Evolutionary conservation across 495 filamentous ascomycete genomes (phyloP), one percentile per base, ranked within the genome.

Genomic region (Lasiosphaeria ovina): DNA sequence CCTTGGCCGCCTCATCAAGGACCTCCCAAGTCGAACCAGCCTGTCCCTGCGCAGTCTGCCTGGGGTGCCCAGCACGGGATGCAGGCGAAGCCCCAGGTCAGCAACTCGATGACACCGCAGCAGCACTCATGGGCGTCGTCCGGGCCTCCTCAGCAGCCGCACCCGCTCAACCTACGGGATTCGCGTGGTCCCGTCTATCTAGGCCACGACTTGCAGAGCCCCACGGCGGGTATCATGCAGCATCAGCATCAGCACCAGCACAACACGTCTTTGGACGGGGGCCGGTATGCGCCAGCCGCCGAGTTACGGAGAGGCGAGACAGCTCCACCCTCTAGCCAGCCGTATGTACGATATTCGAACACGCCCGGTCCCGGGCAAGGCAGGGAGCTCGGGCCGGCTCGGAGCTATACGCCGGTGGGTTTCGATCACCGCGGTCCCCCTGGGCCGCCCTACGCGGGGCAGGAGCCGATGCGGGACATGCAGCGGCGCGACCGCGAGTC

Each of bases 51-150:
- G 6, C 71, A 73, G 38, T 72, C 77, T 3, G 71, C 76, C 11
- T 81, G 79, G 79, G 77, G 65, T 6, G 69, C 70, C 8, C 77
- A 80, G 51, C 76, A 78, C 47, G 74, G 33, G 8, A n/a, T 14
- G 24, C 67, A 72, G 48, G 61, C 72, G 12, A 80, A 79, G 59
- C 72, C 74, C 5, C 64, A 66, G 2, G 69, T 76, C 35, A 72
- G 61, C 33, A 74, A 64, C 47, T 73, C 76, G 7, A 69, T 75
- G 24, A 65, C 74, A 17, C 68, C 72, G 6, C 79, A 80, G 35
- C 68, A 66, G 59, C 45, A 62, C 45, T 44, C 56, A 47, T 61
- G 58, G 58, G 33, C 48, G 7, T 58, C 56, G 52, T 32, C 53
- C 32, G 54, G 16, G 4, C 65, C 51, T 47, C 58, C 60, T 17